Conservation (phyloP, 2,329 filamentous ascomycete species). For the Beauveria caledonica region DNA sequence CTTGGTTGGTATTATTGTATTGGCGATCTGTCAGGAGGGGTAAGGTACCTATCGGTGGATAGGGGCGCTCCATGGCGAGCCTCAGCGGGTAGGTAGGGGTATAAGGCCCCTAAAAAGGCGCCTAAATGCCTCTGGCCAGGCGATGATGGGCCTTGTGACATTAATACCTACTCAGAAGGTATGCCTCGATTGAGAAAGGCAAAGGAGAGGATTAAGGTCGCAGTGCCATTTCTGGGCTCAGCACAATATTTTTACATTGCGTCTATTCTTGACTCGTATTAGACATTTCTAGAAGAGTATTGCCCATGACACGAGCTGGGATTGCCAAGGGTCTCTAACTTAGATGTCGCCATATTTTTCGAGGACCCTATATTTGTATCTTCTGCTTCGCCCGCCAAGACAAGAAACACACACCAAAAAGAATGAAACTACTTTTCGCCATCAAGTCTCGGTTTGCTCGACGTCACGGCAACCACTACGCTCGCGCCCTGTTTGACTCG, state of each 20-base stretch:
- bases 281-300: background rate
- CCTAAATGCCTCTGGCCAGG: too few relatives aligned
- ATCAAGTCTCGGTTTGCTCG: background rate
- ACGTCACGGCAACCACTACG: background rate
- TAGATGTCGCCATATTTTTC: background rate
- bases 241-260: background rate
- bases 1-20: background rate
- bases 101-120: too few relatives aligned
- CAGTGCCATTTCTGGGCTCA: background rate
- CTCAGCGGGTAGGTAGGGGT: background rate
- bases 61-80: background rate
- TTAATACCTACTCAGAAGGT: too few relatives aligned
- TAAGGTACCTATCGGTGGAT: too few relatives aligned
- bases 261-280: background rate
- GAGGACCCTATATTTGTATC: background rate
- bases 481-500: background rate
- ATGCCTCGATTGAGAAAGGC: background rate
- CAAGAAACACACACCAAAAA: background rate
- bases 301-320: background rate
- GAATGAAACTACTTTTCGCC: background rate
- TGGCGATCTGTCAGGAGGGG: conserved; percentile 1
- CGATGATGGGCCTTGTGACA: too few relatives aligned
- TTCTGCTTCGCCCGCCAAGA: background rate
- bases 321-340: background rate
- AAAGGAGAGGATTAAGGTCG: background rate